These are phyloP conservation scores for Talaromyces sp. DNA, from an alignment of 2,329 filamentous ascomycete genomes.

Conservation along the genomic window DNA sequence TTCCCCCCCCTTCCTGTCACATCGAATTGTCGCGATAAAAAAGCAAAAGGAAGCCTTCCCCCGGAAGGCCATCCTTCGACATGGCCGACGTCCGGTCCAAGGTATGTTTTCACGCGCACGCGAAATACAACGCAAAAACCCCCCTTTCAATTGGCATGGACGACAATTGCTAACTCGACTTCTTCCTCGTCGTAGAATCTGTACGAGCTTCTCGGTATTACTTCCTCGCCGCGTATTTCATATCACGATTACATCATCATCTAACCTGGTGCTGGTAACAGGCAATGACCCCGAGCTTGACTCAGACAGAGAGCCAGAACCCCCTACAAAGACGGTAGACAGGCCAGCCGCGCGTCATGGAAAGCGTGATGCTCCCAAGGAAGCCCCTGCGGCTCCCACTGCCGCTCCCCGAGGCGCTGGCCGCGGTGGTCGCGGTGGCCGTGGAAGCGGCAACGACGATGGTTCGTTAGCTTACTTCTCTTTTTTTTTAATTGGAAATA, in stretches of 20 bases:
- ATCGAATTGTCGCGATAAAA: conserved; percentile 42
- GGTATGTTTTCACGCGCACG: conserved; percentile 28
- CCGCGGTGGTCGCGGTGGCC: conserved; percentile 43
- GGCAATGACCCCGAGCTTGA: conserved; percentile 66
- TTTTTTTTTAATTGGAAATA: too few relatives aligned
- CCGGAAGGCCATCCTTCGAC: conserved; percentile 44
- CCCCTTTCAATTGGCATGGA: neutral
- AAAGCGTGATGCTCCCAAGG: conserved; percentile 82
- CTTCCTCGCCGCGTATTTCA: conserved; percentile 17
- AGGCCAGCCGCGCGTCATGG: conserved; percentile 69
- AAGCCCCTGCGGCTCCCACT: conserved; percentile 37
- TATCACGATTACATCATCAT: conserved; percentile 21
- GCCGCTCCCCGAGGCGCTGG: conserved; percentile 20
- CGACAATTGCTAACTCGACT: conserved; percentile 23
- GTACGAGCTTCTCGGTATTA: conserved; percentile 94
- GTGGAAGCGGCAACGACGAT: conserved; percentile 70
- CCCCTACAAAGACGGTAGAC: conserved; percentile 83
- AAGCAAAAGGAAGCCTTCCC: conserved; percentile 36
- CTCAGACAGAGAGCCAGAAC: conserved; percentile 67
- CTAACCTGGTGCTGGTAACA: conserved; percentile 27
- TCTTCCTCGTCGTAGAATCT: conserved; percentile 64
- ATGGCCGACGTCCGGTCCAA: conserved; percentile 50
- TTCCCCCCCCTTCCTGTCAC: conserved; percentile 15
- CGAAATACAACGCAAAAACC: neutral
- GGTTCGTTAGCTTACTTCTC: conserved; percentile 54